Conservation (phyloP, 1,284 basidiomycete genomes). For the Waitea zeae region DNA sequence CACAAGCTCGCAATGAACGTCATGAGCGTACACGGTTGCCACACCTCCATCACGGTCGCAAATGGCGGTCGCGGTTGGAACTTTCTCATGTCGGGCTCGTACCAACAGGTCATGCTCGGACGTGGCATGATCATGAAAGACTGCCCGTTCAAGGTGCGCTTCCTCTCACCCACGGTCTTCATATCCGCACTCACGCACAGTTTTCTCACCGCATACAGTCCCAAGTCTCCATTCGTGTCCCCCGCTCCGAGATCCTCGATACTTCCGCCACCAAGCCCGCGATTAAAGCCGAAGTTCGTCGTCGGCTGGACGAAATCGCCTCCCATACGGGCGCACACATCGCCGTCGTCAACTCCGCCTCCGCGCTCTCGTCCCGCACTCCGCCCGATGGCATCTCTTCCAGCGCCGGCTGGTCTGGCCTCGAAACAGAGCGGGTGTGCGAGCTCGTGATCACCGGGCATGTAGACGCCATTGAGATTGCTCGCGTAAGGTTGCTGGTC, state of each 20-base stretch:
- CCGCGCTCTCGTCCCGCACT: constrained; percentile 51
- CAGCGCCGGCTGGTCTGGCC: constrained; percentile 66
- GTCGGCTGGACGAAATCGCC: constrained; percentile 84
- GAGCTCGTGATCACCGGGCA: constrained; percentile 83
- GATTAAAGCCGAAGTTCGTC: constrained; percentile 77
- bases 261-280: constrained; percentile 65
- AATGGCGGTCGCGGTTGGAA: constrained; percentile 65
- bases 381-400: constrained; percentile 61
- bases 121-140: constrained; percentile 82
- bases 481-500: constrained; percentile 78
- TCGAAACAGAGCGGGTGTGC: constrained; percentile 88
- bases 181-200: constrained; percentile 1
- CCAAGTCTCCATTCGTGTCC: constrained; percentile 74
- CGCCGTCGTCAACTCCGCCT: constrained; percentile 71
- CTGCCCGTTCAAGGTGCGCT: constrained; percentile 63
- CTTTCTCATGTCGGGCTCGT: constrained; percentile 81
- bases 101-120: constrained; percentile 86
- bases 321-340: constrained; percentile 79
- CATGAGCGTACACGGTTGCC: constrained; percentile 66
- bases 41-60: constrained; percentile 62
- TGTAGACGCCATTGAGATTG: constrained; percentile 82
- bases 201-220: constrained; percentile 30
- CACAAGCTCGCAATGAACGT: constrained; percentile 71
- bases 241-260: constrained; percentile 86
- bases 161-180: constrained; percentile 1